phyloP scores from a whole-genome alignment of 2,329 filamentous ascomycete genomes.

The Penicillium aurantiogriseum region DNA sequence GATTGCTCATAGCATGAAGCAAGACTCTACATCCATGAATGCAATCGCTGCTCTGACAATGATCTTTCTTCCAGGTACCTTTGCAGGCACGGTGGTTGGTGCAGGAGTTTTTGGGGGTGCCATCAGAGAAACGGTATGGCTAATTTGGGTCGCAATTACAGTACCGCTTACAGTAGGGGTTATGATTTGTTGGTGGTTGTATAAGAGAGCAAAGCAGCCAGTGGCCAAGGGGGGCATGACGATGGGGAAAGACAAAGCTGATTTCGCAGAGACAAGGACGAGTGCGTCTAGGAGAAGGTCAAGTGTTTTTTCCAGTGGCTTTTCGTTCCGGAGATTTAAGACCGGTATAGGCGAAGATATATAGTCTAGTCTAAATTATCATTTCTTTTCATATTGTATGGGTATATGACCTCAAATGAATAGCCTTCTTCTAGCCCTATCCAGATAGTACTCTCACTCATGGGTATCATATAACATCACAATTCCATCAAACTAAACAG shows the following conservation, averaged over 20 bases:
- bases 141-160: too few relatives aligned
- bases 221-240: too few relatives aligned
- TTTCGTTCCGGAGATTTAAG: not conserved
- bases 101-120: too few relatives aligned
- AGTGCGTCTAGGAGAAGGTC: not conserved
- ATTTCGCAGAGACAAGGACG: not conserved
- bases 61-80: too few relatives aligned
- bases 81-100: too few relatives aligned
- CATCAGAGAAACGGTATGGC: too few relatives aligned
- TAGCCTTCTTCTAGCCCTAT: not conserved
- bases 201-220: too few relatives aligned
- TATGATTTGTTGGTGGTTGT: too few relatives aligned
- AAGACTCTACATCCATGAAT: too few relatives aligned
- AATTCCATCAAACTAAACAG: slow-evolving; percentile 9
- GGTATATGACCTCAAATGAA: not conserved
- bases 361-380: not conserved
- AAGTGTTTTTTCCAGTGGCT: not conserved
- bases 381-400: not conserved
- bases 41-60: too few relatives aligned
- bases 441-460: not conserved
- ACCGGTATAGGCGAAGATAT: not conserved
- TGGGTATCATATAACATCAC: not conserved
- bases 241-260: not conserved
- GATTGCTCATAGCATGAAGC: too few relatives aligned
- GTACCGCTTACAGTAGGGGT: too few relatives aligned